Conservation (phyloP, 2,329 filamentous ascomycete species). For the Colletotrichum abscissum region DNA sequence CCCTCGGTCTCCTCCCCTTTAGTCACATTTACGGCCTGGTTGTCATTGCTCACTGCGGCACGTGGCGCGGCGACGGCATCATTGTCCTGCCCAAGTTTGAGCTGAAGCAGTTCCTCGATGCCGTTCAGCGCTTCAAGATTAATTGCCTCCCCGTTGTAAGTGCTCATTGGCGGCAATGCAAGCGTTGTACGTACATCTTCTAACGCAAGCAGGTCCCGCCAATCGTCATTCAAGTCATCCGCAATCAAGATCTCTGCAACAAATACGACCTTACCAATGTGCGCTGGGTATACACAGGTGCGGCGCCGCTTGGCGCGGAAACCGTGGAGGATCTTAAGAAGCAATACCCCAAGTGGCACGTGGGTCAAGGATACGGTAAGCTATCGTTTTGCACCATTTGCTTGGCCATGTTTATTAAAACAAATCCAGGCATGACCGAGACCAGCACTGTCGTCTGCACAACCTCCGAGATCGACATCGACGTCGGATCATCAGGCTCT, state of each 20-base stretch:
- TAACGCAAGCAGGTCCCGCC: conserved; percentile 70
- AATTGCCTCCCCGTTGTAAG: conserved; percentile 72
- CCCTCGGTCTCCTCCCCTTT: conserved; percentile 79
- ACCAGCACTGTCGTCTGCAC: conserved; percentile 75
- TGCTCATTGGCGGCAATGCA: neutral
- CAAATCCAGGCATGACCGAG: conserved; percentile 73
- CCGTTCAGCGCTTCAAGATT: conserved; percentile 78
- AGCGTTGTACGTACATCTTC: neutral
- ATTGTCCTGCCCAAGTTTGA: conserved; percentile 83
- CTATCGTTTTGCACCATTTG: neutral
- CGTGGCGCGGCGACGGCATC: conserved; percentile 79
- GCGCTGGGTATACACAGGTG: conserved; percentile 74
- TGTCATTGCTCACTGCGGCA: conserved; percentile 72
- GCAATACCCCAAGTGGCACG: conserved; percentile 71
- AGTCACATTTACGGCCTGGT: conserved; percentile 86
- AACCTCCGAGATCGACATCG: conserved; percentile 68
- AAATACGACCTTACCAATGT: conserved; percentile 80
- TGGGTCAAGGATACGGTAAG: conserved; percentile 79
- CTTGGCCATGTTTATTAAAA: neutral
- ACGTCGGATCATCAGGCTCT: conserved; percentile 75
- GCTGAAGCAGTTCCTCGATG: conserved; percentile 69
- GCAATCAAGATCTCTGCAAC: conserved; percentile 66
- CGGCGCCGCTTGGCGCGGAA: conserved; percentile 79
- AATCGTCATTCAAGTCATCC: conserved; percentile 80
- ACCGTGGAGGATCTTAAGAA: conserved; percentile 71